Base-by-base conservation (phyloP, 2,329 filamentous ascomycete species). In the Venturia oleaginea region DNA sequence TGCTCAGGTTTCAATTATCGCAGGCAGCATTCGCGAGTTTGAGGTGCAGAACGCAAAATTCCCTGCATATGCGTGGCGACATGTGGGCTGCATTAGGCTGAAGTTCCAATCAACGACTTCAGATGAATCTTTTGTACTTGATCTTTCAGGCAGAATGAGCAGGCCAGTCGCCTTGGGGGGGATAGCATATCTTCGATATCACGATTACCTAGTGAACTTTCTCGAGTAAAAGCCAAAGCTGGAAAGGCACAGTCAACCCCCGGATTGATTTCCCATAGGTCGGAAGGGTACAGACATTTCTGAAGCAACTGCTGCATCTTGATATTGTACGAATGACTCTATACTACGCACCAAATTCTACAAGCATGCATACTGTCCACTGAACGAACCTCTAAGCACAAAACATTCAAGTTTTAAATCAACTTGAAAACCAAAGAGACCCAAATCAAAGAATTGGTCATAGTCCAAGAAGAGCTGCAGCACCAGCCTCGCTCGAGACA, bases 401-500 rank as follows among this genome's bases (percentile, higher is more conserved):
- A 13, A 19, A 60, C 17, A 40, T 27, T 60, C 34, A 27, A 13
- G 11, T 19, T 30, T 7, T 3, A 27, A 2, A 27, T 22, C 37
- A 10, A 19, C 32, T 7, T 19, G 19, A 60, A 32, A 10, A 2
- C 30, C 30, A 22, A 43, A 42, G 27, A 60, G 10, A n/a, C 19
- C 59, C 24, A 27, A n/a, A 60, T 24, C 4, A 42, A 5, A 43
- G 11, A 27, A 7, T 40, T 22, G 6, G 2, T 60, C 59, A 60
- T 11, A 38, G 8, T 42, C 48, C 63, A 60, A 96, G 76, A 61
- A 96, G 80, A 19, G 90, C 91, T 69, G 81, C 83, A 34, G 92
- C 94, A 59, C 91, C 93, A 24, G 89, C 84, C 84, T 99, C 94
- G 77, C 92, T 97, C 75, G 89, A 96, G 70, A 97, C 89, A 74